Conservation (phyloP, 2,329 filamentous ascomycete species). For the Aureobasidium subglaciale region DNA sequence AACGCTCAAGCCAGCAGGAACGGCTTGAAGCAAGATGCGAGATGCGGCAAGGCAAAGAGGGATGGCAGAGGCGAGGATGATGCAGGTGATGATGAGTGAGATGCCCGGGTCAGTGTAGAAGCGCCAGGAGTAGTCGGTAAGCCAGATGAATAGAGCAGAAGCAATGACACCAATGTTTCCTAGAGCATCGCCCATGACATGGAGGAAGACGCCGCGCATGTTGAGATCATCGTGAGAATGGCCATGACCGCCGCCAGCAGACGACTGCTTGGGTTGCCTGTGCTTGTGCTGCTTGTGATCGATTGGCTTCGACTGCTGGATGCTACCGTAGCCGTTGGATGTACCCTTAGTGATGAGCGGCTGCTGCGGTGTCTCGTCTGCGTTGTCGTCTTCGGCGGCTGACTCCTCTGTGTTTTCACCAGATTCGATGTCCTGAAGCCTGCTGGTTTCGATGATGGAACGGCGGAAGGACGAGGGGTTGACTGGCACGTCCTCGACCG, state of each 20-base stretch:
- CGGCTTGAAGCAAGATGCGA: slow-evolving; percentile 88
- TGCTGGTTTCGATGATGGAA: slow-evolving; percentile 81
- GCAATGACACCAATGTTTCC: slow-evolving; percentile 81
- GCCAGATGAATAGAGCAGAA: slow-evolving; percentile 83
- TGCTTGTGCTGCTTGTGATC: slow-evolving; percentile 62
- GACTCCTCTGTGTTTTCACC: slow-evolving; percentile 49
- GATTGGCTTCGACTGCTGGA: slow-evolving; percentile 26
- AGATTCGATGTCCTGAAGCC: slow-evolving; percentile 49
- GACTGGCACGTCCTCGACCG: slow-evolving; percentile 67
- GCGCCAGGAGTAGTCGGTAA: slow-evolving; percentile 72
- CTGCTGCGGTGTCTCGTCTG: slow-evolving; percentile 24
- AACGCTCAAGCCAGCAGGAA: slow-evolving; percentile 78
- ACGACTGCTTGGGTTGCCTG: slow-evolving; percentile 59
- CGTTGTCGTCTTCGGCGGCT: slow-evolving; percentile 33
- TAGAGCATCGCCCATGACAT: slow-evolving; percentile 72
- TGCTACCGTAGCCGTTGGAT: slow-evolving; percentile 24
- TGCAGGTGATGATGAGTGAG: slow-evolving; percentile 85
- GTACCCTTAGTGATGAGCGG: slow-evolving; percentile 31
- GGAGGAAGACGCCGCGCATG: slow-evolving; percentile 71
- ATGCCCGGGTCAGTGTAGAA: slow-evolving; percentile 88
- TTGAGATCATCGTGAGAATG: slow-evolving; percentile 86
- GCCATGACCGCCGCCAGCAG: slow-evolving; percentile 56
- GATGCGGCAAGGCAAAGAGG: slow-evolving; percentile 73
- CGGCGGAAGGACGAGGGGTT: slow-evolving; percentile 87
- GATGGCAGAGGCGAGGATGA: slow-evolving; percentile 64